Evolutionary conservation across 2,329 filamentous ascomycete genomes (phyloP), one percentile per base, ranked within the genome.

Genomic region (Clathrospora elynae): DNA sequence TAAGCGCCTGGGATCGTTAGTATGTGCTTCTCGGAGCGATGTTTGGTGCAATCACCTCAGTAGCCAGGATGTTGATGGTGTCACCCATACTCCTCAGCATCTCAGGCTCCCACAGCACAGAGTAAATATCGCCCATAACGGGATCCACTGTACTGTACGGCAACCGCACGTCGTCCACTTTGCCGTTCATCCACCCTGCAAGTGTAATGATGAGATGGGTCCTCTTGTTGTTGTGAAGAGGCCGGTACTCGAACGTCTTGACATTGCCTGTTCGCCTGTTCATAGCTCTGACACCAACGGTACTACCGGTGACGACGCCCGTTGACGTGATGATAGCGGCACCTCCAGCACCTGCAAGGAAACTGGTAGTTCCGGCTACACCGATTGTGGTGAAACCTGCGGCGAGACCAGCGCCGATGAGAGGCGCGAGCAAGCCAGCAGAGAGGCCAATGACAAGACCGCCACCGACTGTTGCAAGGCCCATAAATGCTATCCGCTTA

Each of bases 31-130:
- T 72, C 55, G 73, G 65, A 34, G 39, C 34, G 24, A 39, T n/a
- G 12, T 24, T 23, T 7, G 12, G 19, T 18, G 13, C 18, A 50
- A 80, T 72, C 72, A 92, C 89, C 83, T 99, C 93, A 22, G 93
- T 99, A 44, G 93, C 93, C 53, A 99, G 77, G 71, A 99, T 97
- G 62, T 96, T 96, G 62, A 99, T 97, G 31, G 93, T 99, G 67
- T 93, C 89, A 81, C 93, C 93, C 86, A 96, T 99, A 71, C 90
- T 96, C 59, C 84, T 86, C 65, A 99, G 80, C 91, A 99, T 95
- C 66, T 99, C 93, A 3, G 93, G 95, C 70, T 99, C 93, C 91
- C 93, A 99, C 45, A 95, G 77, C 8, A 99, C 86, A 1, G 92
- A 96, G 73, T 99, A 99, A 11, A 99, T 85, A 66, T 99, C 93